Percentiles rank a stretch among this genome's conserved stretches.
Conservation (phyloP, 2,329 filamentous ascomycete species). For the Diaporthe destruens region DNA sequence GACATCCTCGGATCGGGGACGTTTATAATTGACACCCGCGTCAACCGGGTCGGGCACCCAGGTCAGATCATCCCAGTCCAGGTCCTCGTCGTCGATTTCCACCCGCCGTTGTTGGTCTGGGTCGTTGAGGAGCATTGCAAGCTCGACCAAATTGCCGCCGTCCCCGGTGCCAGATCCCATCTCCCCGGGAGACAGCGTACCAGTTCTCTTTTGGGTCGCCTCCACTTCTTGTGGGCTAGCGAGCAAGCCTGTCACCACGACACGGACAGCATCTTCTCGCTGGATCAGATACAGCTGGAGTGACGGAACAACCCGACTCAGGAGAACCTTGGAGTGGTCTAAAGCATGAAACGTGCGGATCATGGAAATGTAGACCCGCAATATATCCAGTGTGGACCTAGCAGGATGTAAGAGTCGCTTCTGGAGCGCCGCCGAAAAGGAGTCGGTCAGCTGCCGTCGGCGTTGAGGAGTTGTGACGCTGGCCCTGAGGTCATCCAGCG, state of each 20-base stretch:
- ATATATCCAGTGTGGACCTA: conserved; percentile 79
- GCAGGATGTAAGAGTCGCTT: conserved; percentile 79
- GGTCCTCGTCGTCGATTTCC: conserved; percentile 73
- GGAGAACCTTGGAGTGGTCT: conserved; percentile 81
- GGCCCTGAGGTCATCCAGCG: conserved; percentile 79
- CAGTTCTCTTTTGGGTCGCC: conserved; percentile 45
- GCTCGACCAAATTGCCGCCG: conserved; percentile 69
- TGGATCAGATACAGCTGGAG: conserved; percentile 82
- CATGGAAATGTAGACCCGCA: conserved; percentile 83
- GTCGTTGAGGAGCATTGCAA: conserved; percentile 75
- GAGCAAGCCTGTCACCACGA: conserved; percentile 81
- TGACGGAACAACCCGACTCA: conserved; percentile 79
- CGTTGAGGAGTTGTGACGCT: conserved; percentile 77
- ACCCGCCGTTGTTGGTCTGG: conserved; percentile 66
- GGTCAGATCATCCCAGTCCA: conserved; percentile 92
- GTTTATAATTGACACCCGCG: conserved; percentile 90
- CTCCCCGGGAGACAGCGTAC: neutral
- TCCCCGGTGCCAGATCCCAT: conserved; percentile 5
- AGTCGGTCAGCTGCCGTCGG: conserved; percentile 77
- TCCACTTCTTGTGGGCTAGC: conserved; percentile 67
- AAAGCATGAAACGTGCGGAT: conserved; percentile 82
- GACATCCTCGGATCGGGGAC: conserved; percentile 87
- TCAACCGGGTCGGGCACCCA: conserved; percentile 96
- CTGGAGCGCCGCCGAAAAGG: conserved; percentile 75
- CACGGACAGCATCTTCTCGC: conserved; percentile 79